These are phyloP conservation scores for Clarireedia hainanense DNA, from an alignment of 2,329 filamentous ascomycete genomes.

Conservation along the genomic window DNA sequence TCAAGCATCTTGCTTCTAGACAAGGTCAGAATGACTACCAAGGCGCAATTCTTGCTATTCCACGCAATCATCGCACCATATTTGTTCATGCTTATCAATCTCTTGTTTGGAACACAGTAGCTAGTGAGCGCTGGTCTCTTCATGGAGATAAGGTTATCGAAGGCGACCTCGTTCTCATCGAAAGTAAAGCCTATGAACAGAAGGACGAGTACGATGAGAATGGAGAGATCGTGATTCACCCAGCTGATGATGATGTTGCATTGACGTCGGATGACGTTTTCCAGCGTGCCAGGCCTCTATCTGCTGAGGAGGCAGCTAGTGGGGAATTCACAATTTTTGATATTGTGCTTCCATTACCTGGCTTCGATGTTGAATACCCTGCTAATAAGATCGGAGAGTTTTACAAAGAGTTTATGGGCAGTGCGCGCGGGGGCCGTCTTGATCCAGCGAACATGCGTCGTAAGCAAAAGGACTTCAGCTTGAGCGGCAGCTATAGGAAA, in stretches of 20 bases:
- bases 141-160: slow-evolving; percentile 68
- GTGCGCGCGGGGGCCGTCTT: slow-evolving; percentile 65
- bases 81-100: slow-evolving; percentile 97
- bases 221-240: slow-evolving; percentile 40
- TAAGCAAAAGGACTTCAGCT: slow-evolving; percentile 75
- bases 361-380: slow-evolving; percentile 84
- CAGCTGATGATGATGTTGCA: slow-evolving; percentile 48
- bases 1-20: slow-evolving; percentile 57
- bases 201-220: slow-evolving; percentile 31
- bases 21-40: slow-evolving; percentile 56
- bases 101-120: slow-evolving; percentile 84
- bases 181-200: slow-evolving; percentile 15
- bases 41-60: slow-evolving; percentile 73
- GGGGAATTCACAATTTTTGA: slow-evolving; percentile 79
- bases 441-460: slow-evolving; percentile 84
- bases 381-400: slow-evolving; percentile 74
- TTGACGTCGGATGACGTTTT: slow-evolving; percentile 47
- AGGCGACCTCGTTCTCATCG: slow-evolving; percentile 58
- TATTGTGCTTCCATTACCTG: slow-evolving; percentile 84
- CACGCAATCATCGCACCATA: slow-evolving; percentile 78
- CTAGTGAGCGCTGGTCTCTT: slow-evolving; percentile 69
- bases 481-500: slow-evolving; percentile 84
- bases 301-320: slow-evolving; percentile 67
- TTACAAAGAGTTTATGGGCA: slow-evolving; percentile 81
- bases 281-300: slow-evolving; percentile 64